phyloP scores from a whole-genome alignment of 1,284 basidiomycete species.

The Trametes sp. region DNA sequence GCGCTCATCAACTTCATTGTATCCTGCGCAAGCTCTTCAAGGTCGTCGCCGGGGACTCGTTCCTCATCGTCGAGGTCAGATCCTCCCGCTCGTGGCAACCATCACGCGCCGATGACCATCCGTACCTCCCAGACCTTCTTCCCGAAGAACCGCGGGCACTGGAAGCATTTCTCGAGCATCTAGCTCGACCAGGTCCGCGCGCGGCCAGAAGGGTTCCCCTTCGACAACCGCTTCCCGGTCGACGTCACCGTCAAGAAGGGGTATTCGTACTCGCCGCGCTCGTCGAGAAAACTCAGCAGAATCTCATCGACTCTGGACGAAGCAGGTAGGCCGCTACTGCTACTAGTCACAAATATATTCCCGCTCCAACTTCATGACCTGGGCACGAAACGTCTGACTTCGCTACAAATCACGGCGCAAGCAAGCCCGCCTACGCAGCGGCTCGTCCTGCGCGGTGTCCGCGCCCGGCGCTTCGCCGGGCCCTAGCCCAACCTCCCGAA shows the following conservation, averaged over 20 bases:
- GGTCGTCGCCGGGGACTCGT: constrained; percentile 78
- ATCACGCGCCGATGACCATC: too few relatives aligned
- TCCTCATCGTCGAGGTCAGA: constrained; percentile 83
- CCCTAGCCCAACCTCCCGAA: too few relatives aligned
- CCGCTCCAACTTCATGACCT: too few relatives aligned
- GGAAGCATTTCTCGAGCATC: constrained; percentile 87
- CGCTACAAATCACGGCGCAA: too few relatives aligned
- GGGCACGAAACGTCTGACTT: too few relatives aligned
- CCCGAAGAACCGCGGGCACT: constrained; percentile 86
- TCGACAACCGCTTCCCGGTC: constrained; percentile 57
- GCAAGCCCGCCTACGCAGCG: too few relatives aligned
- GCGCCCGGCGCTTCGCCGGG: too few relatives aligned
- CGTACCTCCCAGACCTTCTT: constrained; percentile 72
- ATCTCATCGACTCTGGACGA: constrained; percentile 82
- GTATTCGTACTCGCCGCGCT: constrained; percentile 84
- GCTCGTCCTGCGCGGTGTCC: too few relatives aligned
- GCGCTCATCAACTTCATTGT: constrained; percentile 83
- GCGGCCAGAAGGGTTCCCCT: constrained; percentile 48
- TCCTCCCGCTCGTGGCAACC: too few relatives aligned
- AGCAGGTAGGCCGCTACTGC: constrained; percentile 75
- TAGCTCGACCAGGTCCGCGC: constrained; percentile 66
- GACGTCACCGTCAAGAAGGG: constrained; percentile 90
- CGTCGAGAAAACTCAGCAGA: constrained; percentile 67
- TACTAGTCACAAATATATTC: too few relatives aligned
- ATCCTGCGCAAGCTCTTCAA: constrained; percentile 95